Conservation (phyloP, 331 rosid species). For the Stylosanthes scabra region DNA sequence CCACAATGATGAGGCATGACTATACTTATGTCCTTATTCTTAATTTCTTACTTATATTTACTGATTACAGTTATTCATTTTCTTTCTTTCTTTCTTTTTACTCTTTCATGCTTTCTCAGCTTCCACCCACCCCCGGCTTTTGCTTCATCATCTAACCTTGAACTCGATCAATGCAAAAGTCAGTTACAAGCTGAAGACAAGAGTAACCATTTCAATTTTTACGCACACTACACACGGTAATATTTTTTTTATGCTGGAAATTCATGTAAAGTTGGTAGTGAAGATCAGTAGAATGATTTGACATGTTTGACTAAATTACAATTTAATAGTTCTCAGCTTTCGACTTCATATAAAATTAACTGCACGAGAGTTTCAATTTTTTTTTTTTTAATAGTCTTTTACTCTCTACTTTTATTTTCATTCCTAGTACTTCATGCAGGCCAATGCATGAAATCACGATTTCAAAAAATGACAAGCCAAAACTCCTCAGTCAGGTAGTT, state of each 20-base stretch:
- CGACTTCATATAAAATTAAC: no score
- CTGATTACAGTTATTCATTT: background rate
- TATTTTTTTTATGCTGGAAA: background rate
- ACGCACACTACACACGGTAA: constrained; percentile 51
- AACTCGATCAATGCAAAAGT: constrained; percentile 46
- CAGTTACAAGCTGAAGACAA: constrained; percentile 41
- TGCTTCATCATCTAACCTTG: constrained; percentile 55
- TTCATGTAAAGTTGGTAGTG: no score
- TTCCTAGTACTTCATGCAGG: constrained; percentile 45
- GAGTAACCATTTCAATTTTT: constrained; percentile 36
- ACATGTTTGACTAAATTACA: no score
- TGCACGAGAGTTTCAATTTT: background rate
- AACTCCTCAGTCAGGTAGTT: constrained; percentile 78
- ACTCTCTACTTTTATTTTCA: constrained; percentile 19
- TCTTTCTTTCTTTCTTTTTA: constrained; percentile 8
- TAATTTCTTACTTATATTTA: background rate
- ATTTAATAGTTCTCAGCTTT: no score
- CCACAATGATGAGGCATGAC: constrained; percentile 46
- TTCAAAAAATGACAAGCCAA: constrained; percentile 85
- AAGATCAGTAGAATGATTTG: no score
- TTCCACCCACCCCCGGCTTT: constrained; percentile 76
- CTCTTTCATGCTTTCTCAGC: constrained; percentile 41
- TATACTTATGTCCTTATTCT: constrained; percentile 24
- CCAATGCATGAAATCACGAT: constrained; percentile 89
- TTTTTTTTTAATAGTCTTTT: no score